phyloP scores from a whole-genome alignment of 305 asterid species.

The Fraxinus floribunda region DNA sequence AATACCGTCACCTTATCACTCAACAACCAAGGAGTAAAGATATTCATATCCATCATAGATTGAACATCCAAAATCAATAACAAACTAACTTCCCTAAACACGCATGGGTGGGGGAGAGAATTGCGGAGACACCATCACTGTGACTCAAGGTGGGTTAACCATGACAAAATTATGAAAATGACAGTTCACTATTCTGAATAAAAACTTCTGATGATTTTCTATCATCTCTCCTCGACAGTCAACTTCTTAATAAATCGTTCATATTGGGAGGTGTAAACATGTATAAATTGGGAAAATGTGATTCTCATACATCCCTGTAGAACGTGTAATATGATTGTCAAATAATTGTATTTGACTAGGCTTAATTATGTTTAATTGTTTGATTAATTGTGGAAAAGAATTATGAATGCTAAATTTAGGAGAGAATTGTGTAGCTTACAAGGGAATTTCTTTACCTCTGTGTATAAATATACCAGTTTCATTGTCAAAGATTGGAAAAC shows the following conservation, averaged over 20 bases:
- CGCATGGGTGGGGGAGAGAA: not conserved
- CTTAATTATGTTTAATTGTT: not conserved
- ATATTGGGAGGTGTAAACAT: not conserved
- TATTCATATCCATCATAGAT: constrained; percentile 13
- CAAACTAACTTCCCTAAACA: not conserved
- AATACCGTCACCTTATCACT: constrained; percentile 21
- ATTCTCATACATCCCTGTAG: not conserved
- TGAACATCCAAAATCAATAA: constrained; percentile 1
- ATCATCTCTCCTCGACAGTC: not conserved
- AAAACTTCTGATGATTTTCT: not conserved
- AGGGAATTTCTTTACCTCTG: not conserved
- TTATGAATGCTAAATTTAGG: not conserved
- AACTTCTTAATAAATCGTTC: not conserved
- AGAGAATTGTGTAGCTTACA: not conserved
- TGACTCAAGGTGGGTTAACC: not conserved
- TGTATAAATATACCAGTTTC: not conserved
- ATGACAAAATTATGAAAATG: not conserved
- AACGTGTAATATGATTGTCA: not conserved
- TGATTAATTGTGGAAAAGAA: not conserved
- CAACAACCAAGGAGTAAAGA: constrained; percentile 14
- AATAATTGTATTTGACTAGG: not conserved
- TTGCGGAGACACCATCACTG: not conserved
- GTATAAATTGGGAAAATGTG: not conserved
- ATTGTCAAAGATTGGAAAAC: not conserved
- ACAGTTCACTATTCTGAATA: not conserved